A percentile compares a stretch with the other conserved stretches of the same genome.
Evolutionary conservation across 148 eudicot species (phyloP).

Genomic region (Chenopodium suecicum): DNA sequence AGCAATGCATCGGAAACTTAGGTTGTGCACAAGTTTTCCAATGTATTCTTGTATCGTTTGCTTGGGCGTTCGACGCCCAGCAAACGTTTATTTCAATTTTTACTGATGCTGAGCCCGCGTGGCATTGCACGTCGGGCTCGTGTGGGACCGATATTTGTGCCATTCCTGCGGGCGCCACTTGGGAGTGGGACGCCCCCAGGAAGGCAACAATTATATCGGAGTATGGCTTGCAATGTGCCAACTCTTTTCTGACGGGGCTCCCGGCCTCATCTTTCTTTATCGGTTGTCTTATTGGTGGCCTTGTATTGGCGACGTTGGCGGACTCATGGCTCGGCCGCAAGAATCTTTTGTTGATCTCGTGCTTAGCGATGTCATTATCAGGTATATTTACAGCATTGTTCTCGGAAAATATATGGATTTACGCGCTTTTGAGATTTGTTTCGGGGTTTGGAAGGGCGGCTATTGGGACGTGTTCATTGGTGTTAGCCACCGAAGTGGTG

Average conservation of each 20-base stretch:
- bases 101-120: constrained; percentile 57
- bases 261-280: constrained; percentile 69
- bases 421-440: constrained; percentile 43
- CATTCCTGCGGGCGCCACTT: constrained; percentile 27
- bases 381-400: constrained; percentile 38
- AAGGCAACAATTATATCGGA: constrained; percentile 53
- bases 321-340: constrained; percentile 70
- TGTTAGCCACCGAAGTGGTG: constrained; percentile 61
- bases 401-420: constrained; percentile 47
- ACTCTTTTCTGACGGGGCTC: constrained; percentile 45
- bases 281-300: constrained; percentile 57
- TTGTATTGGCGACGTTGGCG: constrained; percentile 50
- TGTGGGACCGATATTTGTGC: constrained; percentile 37
- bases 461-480: constrained; percentile 61
- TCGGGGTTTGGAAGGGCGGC: constrained; percentile 61
- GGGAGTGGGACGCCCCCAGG: constrained; percentile 46
- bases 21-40: constrained; percentile 58
- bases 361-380: constrained; percentile 52
- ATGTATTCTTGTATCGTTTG: constrained; percentile 45
- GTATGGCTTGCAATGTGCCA: constrained; percentile 55
- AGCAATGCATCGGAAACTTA: constrained; percentile 52
- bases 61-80: constrained; percentile 75
- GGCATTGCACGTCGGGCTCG: constrained; percentile 36
- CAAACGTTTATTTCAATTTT: constrained; percentile 68
- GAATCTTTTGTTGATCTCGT: constrained; percentile 41